phyloP scores from a whole-genome alignment of 805 yeast species.

The Yarrowia bubula region DNA sequence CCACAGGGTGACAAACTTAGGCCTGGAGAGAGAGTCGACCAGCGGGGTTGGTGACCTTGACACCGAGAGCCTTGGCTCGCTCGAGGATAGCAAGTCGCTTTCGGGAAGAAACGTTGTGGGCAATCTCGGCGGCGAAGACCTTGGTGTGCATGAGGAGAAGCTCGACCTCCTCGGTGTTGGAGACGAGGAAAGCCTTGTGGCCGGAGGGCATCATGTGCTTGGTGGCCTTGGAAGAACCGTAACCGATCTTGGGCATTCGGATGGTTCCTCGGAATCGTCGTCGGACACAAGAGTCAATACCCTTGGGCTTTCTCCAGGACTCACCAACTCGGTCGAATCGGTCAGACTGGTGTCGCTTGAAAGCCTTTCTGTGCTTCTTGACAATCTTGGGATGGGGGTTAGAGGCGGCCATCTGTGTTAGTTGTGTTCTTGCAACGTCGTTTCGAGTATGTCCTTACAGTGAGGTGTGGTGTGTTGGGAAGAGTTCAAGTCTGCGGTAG shows the following conservation, averaged over 20 bases:
- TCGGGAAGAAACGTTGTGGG: slow-evolving; percentile 96
- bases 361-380: slow-evolving; percentile 98
- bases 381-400: slow-evolving; percentile 99
- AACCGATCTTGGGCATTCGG: slow-evolving; percentile 99
- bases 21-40: slow-evolving; percentile 98
- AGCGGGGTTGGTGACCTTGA: slow-evolving; percentile 98
- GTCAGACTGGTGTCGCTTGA: slow-evolving; percentile 99
- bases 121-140: slow-evolving; percentile 99
- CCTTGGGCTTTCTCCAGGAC: slow-evolving; percentile 99
- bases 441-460: not conserved
- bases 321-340: slow-evolving; percentile 97
- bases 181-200: slow-evolving; percentile 93
- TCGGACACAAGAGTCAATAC: slow-evolving; percentile 99
- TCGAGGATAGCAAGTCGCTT: slow-evolving; percentile 96
- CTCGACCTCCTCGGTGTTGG: slow-evolving; percentile 91
- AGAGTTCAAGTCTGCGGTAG: not conserved
- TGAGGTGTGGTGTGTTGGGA: not conserved
- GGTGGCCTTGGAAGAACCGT: slow-evolving; percentile 99
- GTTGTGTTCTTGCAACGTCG: not conserved
- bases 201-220: slow-evolving; percentile 95
- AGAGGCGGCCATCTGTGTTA: slow-evolving; percentile 82
- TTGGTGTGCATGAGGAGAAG: slow-evolving; percentile 94
- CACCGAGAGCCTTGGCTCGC: slow-evolving; percentile 97
- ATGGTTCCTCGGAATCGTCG: slow-evolving; percentile 98
- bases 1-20: slow-evolving; percentile 45